Conservation (phyloP, 108 stramenopile genomes). For the Cyclostephanos tholiformis region DNA sequence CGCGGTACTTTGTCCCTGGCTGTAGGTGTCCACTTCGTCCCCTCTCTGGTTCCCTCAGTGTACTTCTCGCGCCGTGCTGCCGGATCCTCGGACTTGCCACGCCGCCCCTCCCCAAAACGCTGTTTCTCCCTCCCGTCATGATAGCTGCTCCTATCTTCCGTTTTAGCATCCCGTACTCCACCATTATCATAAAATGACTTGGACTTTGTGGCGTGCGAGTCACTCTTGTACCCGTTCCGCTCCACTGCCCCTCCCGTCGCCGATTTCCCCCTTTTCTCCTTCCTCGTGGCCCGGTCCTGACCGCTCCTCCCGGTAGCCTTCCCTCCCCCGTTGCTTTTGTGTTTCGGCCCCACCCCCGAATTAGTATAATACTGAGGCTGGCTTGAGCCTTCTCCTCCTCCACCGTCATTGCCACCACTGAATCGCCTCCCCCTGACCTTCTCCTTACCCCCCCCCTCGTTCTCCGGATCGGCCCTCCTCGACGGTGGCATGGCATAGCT, state of each 20-base stretch:
- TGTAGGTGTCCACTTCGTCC: background rate
- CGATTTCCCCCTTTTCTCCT: background rate
- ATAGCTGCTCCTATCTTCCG: no score
- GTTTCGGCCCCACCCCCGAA: background rate
- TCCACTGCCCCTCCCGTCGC: background rate
- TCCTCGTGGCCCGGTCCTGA: background rate
- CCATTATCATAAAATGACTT: background rate
- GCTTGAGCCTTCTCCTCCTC: background rate
- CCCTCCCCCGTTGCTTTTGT: background rate
- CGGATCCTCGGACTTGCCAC: slow-evolving; percentile 5
- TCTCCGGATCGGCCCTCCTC: background rate
- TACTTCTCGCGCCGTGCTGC: background rate
- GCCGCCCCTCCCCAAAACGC: background rate
- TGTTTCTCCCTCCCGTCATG: no score
- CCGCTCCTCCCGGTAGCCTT: background rate
- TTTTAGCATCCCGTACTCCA: background rate
- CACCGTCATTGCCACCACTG: background rate
- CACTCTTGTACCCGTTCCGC: slow-evolving; percentile 11
- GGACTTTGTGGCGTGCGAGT: background rate
- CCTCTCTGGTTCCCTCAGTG: background rate
- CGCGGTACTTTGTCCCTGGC: slow-evolving; percentile 5
- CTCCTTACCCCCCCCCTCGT: background rate
- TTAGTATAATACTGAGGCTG: slow-evolving; percentile 4
- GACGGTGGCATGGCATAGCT: slow-evolving; percentile 9
- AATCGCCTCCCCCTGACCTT: no score